Conservation (phyloP, 2,329 filamentous ascomycete species). For the Cercospora sp. region DNA sequence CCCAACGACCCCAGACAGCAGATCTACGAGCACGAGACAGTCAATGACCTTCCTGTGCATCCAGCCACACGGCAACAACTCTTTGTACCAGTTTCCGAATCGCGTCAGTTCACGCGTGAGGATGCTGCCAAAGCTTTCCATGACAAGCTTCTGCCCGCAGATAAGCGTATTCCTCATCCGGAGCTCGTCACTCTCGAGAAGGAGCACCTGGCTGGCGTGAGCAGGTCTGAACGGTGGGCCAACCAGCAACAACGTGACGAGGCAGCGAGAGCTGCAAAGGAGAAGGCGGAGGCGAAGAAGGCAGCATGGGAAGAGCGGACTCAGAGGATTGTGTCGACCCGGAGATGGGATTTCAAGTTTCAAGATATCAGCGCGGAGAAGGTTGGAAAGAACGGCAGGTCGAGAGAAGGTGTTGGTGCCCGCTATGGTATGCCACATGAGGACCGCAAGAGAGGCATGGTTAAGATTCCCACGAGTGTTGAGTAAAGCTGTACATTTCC, state of each 20-base stretch:
- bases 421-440: slow-evolving; percentile 64
- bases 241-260: slow-evolving; percentile 44
- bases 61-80: slow-evolving; percentile 56
- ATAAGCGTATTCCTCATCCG: slow-evolving; percentile 64
- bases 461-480: slow-evolving; percentile 65
- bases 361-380: slow-evolving; percentile 58
- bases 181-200: slow-evolving; percentile 56
- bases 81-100: slow-evolving; percentile 65
- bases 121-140: slow-evolving; percentile 65
- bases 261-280: slow-evolving; percentile 40
- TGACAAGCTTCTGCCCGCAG: slow-evolving; percentile 60
- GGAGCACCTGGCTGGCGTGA: slow-evolving; percentile 44
- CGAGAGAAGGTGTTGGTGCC: slow-evolving; percentile 55
- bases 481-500: slow-evolving; percentile 37
- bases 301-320: slow-evolving; percentile 48
- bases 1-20: slow-evolving; percentile 34
- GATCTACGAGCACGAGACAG: slow-evolving; percentile 57
- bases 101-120: slow-evolving; percentile 63
- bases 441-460: slow-evolving; percentile 62
- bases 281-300: slow-evolving; percentile 43
- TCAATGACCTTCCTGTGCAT: slow-evolving; percentile 65
- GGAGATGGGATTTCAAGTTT: slow-evolving; percentile 63
- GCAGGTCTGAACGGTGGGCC: slow-evolving; percentile 47
- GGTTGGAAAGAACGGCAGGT: slow-evolving; percentile 57
- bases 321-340: slow-evolving; percentile 48